A percentile compares a stretch with the other conserved stretches of the same genome.
Conservation (phyloP, 116 monocot species). For the Posidonia oceanica region DNA sequence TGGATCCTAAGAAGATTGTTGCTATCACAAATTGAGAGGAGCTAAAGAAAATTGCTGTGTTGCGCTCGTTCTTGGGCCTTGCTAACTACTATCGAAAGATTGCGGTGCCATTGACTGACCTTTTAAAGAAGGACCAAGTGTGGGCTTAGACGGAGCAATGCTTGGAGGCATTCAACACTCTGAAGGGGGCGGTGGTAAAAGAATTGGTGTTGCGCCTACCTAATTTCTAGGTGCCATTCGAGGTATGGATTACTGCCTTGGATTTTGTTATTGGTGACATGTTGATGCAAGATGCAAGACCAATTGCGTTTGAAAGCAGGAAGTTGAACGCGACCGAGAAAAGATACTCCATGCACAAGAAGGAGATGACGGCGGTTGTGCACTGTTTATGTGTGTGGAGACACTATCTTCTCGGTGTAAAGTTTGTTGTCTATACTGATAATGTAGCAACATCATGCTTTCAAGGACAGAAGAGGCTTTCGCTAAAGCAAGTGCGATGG, state of each 20-base stretch:
- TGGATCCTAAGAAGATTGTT: no score
- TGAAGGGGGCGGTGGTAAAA: background rate
- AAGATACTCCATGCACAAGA: background rate
- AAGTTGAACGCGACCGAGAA: background rate
- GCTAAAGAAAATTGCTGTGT: background rate
- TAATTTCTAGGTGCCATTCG: no score
- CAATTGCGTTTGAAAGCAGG: background rate
- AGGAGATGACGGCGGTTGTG: background rate
- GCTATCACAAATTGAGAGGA: background rate
- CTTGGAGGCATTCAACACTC: background rate
- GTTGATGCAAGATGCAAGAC: background rate
- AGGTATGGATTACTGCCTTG: no score
- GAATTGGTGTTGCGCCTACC: background rate
- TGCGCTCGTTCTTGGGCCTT: no score
- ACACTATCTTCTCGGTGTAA: background rate
- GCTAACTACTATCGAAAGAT: background rate
- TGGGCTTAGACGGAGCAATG: background rate
- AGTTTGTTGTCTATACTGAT: background rate
- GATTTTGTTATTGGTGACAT: background rate
- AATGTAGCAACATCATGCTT: background rate
- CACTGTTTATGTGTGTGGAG: background rate
- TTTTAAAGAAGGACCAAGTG: background rate
- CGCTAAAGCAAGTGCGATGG: background rate
- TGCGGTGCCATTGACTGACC: background rate
- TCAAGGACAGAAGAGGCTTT: background rate